Evolutionary conservation across 805 yeast genomes (phyloP), one percentile per base, ranked within the genome.

Genomic region (Peterozyma xylosa): DNA sequence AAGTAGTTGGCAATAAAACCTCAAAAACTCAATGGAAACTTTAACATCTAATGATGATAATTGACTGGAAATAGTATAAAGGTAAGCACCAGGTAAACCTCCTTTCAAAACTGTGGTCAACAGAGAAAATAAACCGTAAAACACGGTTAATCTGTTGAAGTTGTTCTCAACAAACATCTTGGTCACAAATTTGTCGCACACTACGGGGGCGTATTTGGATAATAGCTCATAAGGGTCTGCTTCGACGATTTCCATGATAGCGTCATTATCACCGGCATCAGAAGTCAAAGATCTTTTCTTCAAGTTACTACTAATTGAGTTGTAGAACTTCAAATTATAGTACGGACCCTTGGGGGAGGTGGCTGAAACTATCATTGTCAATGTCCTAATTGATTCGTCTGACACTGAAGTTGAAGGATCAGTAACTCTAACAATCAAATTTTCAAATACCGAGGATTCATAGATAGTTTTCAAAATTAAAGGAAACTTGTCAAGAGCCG

Each of bases 331-430:
- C 36, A 60, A 38, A 21, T 54, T 55, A 46, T 62, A 63, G 45
- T 57, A 64, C 1, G 60, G 54, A 9, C 68, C 67, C 9, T 57
- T 56, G 30, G 46, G 49, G 4, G 54, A 38, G 0, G 68, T 56
- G 6, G 39, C 43, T 38, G 59, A 57, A 39, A 78, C 64, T 5
- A 79, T 58, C 1, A 53, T 51, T 5, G 68, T 65, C 33, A 78
- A 50, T 2, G 82, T 59, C 14, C 62, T 63, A 33, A 82, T 56
- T 1, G 75, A 63, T 45, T 76, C 79, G 36, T 64, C 60, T 1
- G 77, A 67, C 0, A 81, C 88, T 16, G 69, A 58, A 7, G 69
- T 72, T 47, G 75, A 68, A 30, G 64, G 50, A 58, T 76, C 81
- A 35, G 63, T 54, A 18, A 73, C 43, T 36, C 67, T 57, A 33